Conservation (phyloP, 2,329 filamentous ascomycete genomes). For the Geoglossum cookeanum region DNA sequence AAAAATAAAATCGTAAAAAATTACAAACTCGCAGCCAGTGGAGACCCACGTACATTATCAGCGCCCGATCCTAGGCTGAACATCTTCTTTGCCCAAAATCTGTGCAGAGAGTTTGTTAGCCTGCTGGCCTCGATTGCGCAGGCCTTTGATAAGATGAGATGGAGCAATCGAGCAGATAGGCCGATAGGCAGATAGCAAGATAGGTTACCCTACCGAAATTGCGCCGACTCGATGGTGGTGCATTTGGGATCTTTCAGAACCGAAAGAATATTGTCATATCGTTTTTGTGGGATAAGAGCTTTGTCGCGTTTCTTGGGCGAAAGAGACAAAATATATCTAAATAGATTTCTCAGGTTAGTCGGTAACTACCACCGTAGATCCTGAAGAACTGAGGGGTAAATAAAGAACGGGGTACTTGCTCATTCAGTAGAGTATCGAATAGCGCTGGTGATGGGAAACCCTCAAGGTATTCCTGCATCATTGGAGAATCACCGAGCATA, state of each 20-base stretch:
- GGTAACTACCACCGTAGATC: not conserved
- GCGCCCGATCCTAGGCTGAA: conserved; percentile 25
- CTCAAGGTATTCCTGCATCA: not conserved
- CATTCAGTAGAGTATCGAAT: conserved; percentile 27
- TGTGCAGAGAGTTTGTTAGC: conserved; percentile 9
- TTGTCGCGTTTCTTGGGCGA: conserved; percentile 33
- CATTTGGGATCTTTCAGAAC: conserved; percentile 30
- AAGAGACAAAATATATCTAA: conserved; percentile 28
- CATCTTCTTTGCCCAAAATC: conserved; percentile 35
- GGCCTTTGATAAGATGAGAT: not conserved
- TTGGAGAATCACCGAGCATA: not conserved
- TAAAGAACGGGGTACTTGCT: conserved; percentile 15
- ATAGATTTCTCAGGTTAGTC: not conserved
- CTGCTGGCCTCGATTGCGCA: not conserved
- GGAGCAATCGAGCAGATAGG: not conserved
- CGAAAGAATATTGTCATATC: conserved; percentile 27
- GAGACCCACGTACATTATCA: conserved; percentile 18
- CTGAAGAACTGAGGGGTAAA: not conserved
- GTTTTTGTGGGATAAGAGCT: conserved; percentile 28
- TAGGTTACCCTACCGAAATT: conserved; percentile 24
- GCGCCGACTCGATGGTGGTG: conserved; percentile 29
- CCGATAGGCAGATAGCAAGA: not conserved
- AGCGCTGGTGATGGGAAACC: conserved; percentile 13
- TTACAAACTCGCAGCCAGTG: not conserved
- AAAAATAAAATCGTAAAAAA: not conserved